Evolutionary conservation across 129 eudicot genomes (phyloP).

Genomic region (Saposhnikovia divaricata): DNA sequence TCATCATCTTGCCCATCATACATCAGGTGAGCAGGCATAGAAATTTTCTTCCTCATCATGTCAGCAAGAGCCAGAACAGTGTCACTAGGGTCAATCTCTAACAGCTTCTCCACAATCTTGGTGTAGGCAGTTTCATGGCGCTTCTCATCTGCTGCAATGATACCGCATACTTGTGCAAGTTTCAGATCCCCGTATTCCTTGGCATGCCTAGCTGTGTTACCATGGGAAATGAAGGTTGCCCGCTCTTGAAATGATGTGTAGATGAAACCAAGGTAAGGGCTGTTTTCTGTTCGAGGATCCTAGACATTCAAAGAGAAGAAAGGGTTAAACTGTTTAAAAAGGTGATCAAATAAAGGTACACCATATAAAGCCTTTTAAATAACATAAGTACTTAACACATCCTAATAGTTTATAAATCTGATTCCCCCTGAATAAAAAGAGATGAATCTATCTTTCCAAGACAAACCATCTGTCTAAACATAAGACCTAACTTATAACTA

Average conservation of each 20-base stretch:
- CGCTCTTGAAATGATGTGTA: slow-evolving; percentile 17
- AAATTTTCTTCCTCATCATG: slow-evolving; percentile 14
- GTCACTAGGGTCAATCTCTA: slow-evolving; percentile 10
- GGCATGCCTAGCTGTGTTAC: slow-evolving; percentile 17
- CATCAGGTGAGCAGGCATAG: slow-evolving; percentile 14
- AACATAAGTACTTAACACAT: background rate
- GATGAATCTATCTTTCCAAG: background rate
- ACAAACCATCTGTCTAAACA: background rate
- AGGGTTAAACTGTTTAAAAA: background rate
- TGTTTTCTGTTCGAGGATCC: slow-evolving; percentile 11
- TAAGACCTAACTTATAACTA: too few relatives aligned
- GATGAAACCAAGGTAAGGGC: slow-evolving; percentile 9
- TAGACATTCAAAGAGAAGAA: background rate
- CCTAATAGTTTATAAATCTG: background rate
- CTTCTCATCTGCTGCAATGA: slow-evolving; percentile 14
- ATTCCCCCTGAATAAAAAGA: background rate
- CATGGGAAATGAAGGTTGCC: slow-evolving; percentile 14
- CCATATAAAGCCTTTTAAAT: background rate
- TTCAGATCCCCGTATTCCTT: slow-evolving; percentile 11
- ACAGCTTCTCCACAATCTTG: slow-evolving; percentile 11
- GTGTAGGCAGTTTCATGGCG: slow-evolving; percentile 14
- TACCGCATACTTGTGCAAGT: slow-evolving; percentile 12
- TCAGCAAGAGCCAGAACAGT: slow-evolving; percentile 12
- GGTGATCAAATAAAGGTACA: too few relatives aligned
- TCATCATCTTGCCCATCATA: slow-evolving; percentile 13